Conservation (phyloP, 768 basidiomycete genomes). For the Mycena rosella region DNA sequence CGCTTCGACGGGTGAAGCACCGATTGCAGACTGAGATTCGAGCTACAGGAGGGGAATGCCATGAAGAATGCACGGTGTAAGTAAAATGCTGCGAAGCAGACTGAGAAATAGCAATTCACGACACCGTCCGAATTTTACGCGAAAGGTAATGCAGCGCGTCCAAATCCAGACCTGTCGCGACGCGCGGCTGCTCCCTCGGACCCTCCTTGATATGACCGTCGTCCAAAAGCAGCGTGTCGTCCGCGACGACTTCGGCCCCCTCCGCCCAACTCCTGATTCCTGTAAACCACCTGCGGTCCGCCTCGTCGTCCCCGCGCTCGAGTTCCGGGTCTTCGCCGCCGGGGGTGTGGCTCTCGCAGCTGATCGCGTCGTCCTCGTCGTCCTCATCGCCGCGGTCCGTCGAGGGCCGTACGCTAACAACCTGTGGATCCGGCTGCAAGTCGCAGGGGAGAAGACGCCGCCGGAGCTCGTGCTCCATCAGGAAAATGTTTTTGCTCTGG, state of each 20-base stretch:
- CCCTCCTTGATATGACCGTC: constrained; percentile 10
- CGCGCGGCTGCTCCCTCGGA: constrained; percentile 15
- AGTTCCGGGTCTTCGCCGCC: constrained; percentile 22
- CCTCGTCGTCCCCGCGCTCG: constrained; percentile 1
- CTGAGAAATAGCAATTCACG: background rate
- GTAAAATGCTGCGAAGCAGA: no score
- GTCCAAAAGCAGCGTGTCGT: background rate
- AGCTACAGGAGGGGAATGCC: no score
- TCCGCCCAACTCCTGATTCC: constrained; percentile 7
- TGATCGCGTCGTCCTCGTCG: constrained; percentile 23
- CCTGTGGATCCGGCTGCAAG: background rate
- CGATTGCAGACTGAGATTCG: no score
- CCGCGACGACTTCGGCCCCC: background rate
- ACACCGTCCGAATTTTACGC: background rate
- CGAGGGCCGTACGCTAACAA: background rate
- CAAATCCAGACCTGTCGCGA: constrained; percentile 21
- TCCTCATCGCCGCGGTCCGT: background rate
- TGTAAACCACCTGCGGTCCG: background rate
- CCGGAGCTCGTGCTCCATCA: background rate
- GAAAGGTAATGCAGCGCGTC: background rate
- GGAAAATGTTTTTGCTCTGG: no score
- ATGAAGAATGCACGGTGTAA: no score
- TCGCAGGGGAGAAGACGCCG: background rate
- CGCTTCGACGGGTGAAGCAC: no score
- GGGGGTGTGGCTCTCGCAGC: constrained; percentile 19